Base-by-base conservation (phyloP, 2,329 filamentous ascomycete genomes). In the Fusarium phyllophilum region DNA sequence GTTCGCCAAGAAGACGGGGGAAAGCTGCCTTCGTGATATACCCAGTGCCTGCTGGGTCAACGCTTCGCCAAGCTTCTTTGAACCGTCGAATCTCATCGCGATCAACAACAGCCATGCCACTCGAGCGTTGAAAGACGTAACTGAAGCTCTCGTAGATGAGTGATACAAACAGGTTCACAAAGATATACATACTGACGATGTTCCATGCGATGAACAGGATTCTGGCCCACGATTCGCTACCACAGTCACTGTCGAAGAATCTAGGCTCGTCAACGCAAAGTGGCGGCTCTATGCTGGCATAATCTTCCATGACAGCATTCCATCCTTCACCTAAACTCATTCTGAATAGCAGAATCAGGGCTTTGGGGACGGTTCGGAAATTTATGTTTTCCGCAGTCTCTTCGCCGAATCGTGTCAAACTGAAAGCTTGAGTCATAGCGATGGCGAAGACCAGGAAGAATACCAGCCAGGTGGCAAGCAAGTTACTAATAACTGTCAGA, bases 181-280 rank as follows among this genome's bases (percentile, higher is more conserved):
- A 99, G 79, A 99, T 97, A 84, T 99, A 99, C 96, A 99, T 99
- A 93, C 96, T 98, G 83, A 99, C 89, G 78, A 99, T 96, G 85
- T 99, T 99, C 96, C 96, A 99, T 9, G 93, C 90, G 66, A 98
- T 95, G 85, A 99, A 99, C 15, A 99, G 86, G 39, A 91, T 90
- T 58, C 95, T 89, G 13, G 96, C 95, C 95, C 96, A 99, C 44
- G 91, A 89, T 57, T 91, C 89, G 83, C 96, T 97, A 66, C 96
- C 96, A 79, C 96, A 99, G 83, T 99, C 97, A 78, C 94, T 96
- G 46, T 93, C 85, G 78, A 95, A 96, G 82, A 97, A 98, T 44
- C 88, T 88, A 2, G 85, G 79, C 41, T 88, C 88, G 26, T 91
- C 87, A 3, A 95, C 94, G 83, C 96, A 99, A 58, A 94, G 89